Evolutionary conservation across 164 flowering plant species (phyloP), one percentile per base, ranked within the genome.

Genomic region (Vitis rupestris): DNA sequence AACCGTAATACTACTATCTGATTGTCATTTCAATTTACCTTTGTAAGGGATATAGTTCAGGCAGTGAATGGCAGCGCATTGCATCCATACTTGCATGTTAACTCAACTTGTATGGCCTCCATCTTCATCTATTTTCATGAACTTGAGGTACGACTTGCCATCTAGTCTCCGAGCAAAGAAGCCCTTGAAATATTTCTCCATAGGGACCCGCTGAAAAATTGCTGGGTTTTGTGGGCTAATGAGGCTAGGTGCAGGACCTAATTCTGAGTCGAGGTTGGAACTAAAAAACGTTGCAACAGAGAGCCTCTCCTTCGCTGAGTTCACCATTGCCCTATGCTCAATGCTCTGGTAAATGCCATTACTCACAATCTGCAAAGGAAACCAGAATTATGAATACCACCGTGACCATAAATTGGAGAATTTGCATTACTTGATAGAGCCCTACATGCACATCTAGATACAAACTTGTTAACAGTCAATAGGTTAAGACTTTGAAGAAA

Each of bases 181-280:
- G 2, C 48, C 72, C 51, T 58, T 63, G 55, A 63, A 50, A 37
- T 72, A 80, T 16, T 63, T 53, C 17, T 70, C 66, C 17, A 57
- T 19, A 0, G 53, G 50, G 1, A 70, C 49, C 10, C 73, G 63
- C 9, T 31, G 58, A 23, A 73, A 76, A 10, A 27, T 3, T 5
- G 81, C 55, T n/a, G 83, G 81, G 62, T 72, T 77, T 4, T 65
- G 19, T 11, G 67, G 57, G 10, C 64, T 67, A 23, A 75, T 56
- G 49, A 80, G 58, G 61, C 81, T 78, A 1, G 23, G 66, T 11
- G 80, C 72, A n/a, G 85, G 85, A 2, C 85, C 83, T 11, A 80
- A 47, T 64, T 75, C 78, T 6, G 63, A 55, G 27, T 78, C 79
- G 2, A 67, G 30, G 6, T 71, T 67, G 19, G 75, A 55, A 57